Evolutionary conservation across 1,284 basidiomycete genomes (phyloP).

Genomic region (Marasmius oreades): DNA sequence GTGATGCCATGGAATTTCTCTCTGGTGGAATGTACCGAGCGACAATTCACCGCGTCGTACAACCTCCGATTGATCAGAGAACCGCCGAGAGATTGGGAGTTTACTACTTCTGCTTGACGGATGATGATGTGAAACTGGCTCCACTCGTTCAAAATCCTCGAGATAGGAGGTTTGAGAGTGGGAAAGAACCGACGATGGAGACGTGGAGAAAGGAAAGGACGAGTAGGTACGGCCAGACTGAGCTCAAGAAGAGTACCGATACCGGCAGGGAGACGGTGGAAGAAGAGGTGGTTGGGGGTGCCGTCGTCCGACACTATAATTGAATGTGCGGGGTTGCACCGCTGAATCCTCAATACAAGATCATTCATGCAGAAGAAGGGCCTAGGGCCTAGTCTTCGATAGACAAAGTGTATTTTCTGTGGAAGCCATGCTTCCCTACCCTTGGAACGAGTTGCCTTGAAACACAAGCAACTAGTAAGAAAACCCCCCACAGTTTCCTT

Average conservation of each 20-base stretch:
- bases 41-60: constrained; percentile 41
- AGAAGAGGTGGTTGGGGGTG: constrained; percentile 39
- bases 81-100: constrained; percentile 37
- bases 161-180: constrained; percentile 27
- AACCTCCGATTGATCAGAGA: constrained; percentile 41
- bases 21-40: constrained; percentile 50
- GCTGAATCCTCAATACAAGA: too few species aligned
- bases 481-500: too few species aligned
- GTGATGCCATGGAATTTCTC: constrained; percentile 55
- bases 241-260: constrained; percentile 27
- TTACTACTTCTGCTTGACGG: constrained; percentile 37
- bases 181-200: constrained; percentile 34
- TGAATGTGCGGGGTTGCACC: constrained; percentile 19
- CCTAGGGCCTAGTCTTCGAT: too few species aligned
- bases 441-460: too few species aligned
- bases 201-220: constrained; percentile 38
- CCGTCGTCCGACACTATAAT: constrained; percentile 43
- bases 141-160: constrained; percentile 31
- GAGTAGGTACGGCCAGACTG: constrained; percentile 33
- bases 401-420: too few species aligned
- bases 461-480: too few species aligned
- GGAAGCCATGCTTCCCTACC: too few species aligned
- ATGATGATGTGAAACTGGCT: constrained; percentile 29
- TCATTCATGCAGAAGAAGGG: too few species aligned
- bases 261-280: constrained; percentile 30